Conservation (phyloP, 2,329 filamentous ascomycete genomes). For the Xylariaceae sp. region DNA sequence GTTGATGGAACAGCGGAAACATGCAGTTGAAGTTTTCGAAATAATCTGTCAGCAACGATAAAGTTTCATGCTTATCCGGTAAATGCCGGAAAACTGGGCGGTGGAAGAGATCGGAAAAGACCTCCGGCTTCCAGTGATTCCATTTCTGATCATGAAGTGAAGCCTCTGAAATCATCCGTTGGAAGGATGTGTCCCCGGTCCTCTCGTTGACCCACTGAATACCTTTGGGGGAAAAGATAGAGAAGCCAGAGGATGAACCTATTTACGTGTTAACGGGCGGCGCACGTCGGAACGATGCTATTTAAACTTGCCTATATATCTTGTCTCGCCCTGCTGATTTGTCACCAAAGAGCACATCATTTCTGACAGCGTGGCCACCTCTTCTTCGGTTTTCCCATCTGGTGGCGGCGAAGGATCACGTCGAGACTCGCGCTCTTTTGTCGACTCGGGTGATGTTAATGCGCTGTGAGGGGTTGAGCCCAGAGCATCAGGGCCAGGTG, state of each 20-base stretch:
- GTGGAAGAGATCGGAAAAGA: conserved; percentile 88
- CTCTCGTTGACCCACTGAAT: conserved; percentile 98
- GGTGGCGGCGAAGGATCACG: conserved; percentile 38
- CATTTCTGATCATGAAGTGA: conserved; percentile 90
- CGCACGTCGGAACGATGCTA: background rate
- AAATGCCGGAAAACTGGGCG: conserved; percentile 77
- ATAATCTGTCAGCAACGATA: conserved; percentile 85
- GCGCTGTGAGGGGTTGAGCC: conserved; percentile 48
- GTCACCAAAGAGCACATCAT: conserved; percentile 99
- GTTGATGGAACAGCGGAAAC: conserved; percentile 95
- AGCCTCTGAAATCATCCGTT: conserved; percentile 89
- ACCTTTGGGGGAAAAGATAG: conserved; percentile 96
- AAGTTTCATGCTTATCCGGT: conserved; percentile 78
- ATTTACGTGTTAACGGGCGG: background rate
- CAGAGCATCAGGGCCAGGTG: conserved; percentile 39
- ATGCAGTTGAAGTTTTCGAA: conserved; percentile 99
- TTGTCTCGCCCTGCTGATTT: conserved; percentile 87
- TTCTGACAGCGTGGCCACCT: conserved; percentile 85
- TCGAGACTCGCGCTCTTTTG: conserved; percentile 36
- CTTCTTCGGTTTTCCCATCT: conserved; percentile 50
- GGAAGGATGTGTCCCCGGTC: conserved; percentile 92
- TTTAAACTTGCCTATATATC: conserved; percentile 72
- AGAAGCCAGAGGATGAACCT: conserved; percentile 96
- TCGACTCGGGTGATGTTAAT: conserved; percentile 48
- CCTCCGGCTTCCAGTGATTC: conserved; percentile 97